phyloP scores from a whole-genome alignment of 1,284 basidiomycete genomes.

The Fistulinella cinereoalba region DNA sequence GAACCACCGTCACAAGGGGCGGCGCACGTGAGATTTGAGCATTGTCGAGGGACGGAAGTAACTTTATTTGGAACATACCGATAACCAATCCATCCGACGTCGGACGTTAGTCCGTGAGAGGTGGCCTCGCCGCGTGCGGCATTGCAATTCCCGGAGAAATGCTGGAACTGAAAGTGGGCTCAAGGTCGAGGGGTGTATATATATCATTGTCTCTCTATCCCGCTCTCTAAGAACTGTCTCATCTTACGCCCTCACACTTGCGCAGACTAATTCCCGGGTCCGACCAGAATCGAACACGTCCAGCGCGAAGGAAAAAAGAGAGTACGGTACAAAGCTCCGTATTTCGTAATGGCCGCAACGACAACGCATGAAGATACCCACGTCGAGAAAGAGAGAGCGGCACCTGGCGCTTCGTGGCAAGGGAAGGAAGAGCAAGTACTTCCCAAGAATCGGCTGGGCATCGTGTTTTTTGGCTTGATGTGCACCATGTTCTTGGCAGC shows the following conservation, averaged over 20 bases:
- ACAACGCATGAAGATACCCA: conserved; percentile 16
- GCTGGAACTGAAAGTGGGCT: not conserved
- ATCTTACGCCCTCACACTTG: not conserved
- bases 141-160: not conserved
- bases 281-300: not conserved
- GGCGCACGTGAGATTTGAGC: not conserved
- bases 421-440: conserved; percentile 51
- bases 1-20: not conserved
- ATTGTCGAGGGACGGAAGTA: not conserved
- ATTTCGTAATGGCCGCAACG: conserved; percentile 5
- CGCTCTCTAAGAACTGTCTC: not conserved
- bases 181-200: not conserved
- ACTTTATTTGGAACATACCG: not conserved
- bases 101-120: not conserved
- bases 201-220: not conserved
- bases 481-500: conserved; percentile 55
- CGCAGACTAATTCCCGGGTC: not conserved
- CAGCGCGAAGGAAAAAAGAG: not conserved
- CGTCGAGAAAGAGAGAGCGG: conserved; percentile 25
- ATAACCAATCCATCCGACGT: not conserved
- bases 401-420: conserved; percentile 53
- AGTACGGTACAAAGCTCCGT: not conserved
- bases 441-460: conserved; percentile 51
- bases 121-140: not conserved
- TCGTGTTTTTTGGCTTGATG: conserved; percentile 58